Evolutionary conservation across 2,329 filamentous ascomycete genomes (phyloP), one percentile per base, ranked within the genome.

Genomic region (Sphaerulina populicola): DNA sequence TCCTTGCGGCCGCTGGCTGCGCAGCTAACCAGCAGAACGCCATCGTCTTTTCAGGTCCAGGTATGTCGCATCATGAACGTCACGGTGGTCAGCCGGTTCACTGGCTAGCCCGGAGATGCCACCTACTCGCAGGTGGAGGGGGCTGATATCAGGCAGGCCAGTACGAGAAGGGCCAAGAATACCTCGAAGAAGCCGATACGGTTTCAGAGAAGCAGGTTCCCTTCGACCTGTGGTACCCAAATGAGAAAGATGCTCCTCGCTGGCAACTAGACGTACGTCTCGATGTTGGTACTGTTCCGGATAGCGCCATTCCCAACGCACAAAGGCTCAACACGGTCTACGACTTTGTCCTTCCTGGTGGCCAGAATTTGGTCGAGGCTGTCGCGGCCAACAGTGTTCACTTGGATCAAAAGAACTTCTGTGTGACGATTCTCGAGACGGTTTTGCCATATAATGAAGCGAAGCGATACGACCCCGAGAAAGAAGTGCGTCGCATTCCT

Each of bases 351-450:
- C 44, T 47, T 11, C 44, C 40, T 4, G 45, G 42, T n/a, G 47
- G 43, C 11, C 29, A 42, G 44, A 49, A 36, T 6, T 31, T 51
- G 18, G 37, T 44, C 18, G 36, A 47, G 29, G 49, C 52, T 18
- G 48, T 52, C 4, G 48, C 44, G 2, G 39, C 36, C 31, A 44
- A 44, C 36, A 45, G 40, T n/a, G 52, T 39, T 11, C 48, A 55
- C 15, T 37, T 55, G 29, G 23, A 45, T 35, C 45, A 47, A 21
- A 31, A 51, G 4, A 51, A 41, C 37, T 55, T 55, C 40, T 55
- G 52, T n/a, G 52, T 55, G 5, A 51, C 52, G 14, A 46, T 55
- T 36, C 39, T 54, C 11, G 48, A 49, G 36, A 54, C 45, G 7
- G 36, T 12, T 12, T 27, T 49, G 14, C 47, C 47, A 8, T 31